A percentile compares a stretch with the other conserved stretches of the same genome.
Evolutionary conservation across 352 stramenopile genomes (phyloP).

Genomic region (Peronospora destructor): DNA sequence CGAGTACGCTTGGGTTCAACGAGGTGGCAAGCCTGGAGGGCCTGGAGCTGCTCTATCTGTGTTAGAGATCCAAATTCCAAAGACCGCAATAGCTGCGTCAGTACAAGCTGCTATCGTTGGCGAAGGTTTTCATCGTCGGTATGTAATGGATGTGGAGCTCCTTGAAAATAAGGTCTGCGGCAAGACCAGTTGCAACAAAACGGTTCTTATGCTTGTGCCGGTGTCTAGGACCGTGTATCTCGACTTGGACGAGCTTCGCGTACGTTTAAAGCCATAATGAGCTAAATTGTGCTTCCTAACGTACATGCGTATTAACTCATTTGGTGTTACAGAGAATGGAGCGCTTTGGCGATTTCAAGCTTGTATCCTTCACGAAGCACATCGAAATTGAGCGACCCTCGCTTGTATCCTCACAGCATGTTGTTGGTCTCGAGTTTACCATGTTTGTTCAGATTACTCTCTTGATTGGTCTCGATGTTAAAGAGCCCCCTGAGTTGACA

Average conservation of each 20-base stretch:
- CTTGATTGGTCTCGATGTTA: background rate
- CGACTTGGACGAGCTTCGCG: slow-evolving; percentile 52
- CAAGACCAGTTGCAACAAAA: slow-evolving; percentile 5
- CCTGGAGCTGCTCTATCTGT: slow-evolving; percentile 3
- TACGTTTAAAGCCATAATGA: slow-evolving; percentile 9
- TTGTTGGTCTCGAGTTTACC: slow-evolving; percentile 39
- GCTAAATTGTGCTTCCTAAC: background rate
- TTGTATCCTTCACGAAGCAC: slow-evolving; percentile 46
- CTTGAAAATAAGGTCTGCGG: slow-evolving; percentile 11
- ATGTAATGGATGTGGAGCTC: slow-evolving; percentile 30
- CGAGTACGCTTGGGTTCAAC: slow-evolving; percentile 18
- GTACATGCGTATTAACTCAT: background rate
- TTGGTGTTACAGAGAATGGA: slow-evolving; percentile 38
- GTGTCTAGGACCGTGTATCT: slow-evolving; percentile 40
- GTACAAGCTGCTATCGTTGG: slow-evolving; percentile 20
- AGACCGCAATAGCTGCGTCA: slow-evolving; percentile 13
- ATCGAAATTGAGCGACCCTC: slow-evolving; percentile 62
- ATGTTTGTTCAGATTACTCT: slow-evolving; percentile 24
- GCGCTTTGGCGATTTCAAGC: slow-evolving; percentile 37
- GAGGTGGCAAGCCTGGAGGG: slow-evolving; percentile 1
- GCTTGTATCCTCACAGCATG: slow-evolving; percentile 43
- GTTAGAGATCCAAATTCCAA: slow-evolving; percentile 4
- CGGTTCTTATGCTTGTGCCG: slow-evolving; percentile 33
- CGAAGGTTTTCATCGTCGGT: slow-evolving; percentile 43
- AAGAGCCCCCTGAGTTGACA: background rate